Conservation (phyloP, 768 basidiomycete genomes). For the Podaxis carcinomalis region DNA sequence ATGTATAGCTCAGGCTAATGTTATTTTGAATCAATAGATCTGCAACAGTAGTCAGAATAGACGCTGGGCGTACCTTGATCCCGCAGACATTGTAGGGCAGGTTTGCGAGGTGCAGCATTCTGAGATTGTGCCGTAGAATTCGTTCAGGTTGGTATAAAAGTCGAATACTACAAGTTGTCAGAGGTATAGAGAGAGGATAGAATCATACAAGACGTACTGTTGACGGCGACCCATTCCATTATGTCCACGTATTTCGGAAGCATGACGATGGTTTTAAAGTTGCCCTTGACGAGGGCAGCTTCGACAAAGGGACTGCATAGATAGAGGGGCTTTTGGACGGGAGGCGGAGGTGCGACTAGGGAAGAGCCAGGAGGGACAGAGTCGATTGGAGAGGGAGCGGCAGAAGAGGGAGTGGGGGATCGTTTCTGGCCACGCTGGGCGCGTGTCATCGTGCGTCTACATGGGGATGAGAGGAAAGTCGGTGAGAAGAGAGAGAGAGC, state of each 20-base stretch:
- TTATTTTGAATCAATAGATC: not conserved
- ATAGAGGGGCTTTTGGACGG: slow-evolving; percentile 52
- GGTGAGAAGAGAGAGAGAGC: not conserved
- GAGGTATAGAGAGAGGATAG: not conserved
- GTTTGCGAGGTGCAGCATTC: slow-evolving; percentile 91
- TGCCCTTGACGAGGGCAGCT: slow-evolving; percentile 92
- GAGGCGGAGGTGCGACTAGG: not conserved
- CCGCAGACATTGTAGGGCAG: slow-evolving; percentile 93
- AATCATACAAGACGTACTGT: slow-evolving; percentile 47
- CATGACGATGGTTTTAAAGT: slow-evolving; percentile 96
- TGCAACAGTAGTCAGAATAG: not conserved
- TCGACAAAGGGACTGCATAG: slow-evolving; percentile 96
- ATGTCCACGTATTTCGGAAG: slow-evolving; percentile 97
- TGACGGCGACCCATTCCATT: slow-evolving; percentile 90
- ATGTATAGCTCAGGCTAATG: slow-evolving; percentile 82
- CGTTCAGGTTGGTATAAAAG: slow-evolving; percentile 95
- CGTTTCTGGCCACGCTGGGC: slow-evolving; percentile 2
- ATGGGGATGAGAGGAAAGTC: not conserved
- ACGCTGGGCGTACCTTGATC: slow-evolving; percentile 58
- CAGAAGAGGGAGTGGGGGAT: not conserved
- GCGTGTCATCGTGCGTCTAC: slow-evolving; percentile 8
- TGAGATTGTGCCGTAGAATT: slow-evolving; percentile 92
- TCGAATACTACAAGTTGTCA: slow-evolving; percentile 75
- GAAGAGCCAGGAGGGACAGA: not conserved
- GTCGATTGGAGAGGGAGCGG: not conserved